These are phyloP conservation scores for Reticulascus tulasneorum DNA, from an alignment of 2,329 filamentous ascomycete genomes.

Conservation along the genomic window DNA sequence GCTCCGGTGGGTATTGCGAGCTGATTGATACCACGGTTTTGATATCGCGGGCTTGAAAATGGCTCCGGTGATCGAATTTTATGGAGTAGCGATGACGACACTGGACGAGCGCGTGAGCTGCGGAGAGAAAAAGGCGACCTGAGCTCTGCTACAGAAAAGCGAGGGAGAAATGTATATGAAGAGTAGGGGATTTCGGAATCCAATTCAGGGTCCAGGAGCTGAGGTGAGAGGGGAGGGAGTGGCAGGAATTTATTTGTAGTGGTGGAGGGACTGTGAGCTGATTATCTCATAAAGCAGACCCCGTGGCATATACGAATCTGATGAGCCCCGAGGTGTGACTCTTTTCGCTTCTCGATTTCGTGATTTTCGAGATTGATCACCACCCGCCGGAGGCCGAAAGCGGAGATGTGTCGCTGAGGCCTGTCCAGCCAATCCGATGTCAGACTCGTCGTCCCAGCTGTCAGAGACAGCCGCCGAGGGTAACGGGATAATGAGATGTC, in stretches of 20 bases:
- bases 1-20: too few relatives aligned
- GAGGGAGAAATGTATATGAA: not conserved
- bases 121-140: not conserved
- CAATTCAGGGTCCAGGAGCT: slow-evolving; percentile 4
- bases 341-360: slow-evolving; percentile 13
- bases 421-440: slow-evolving; percentile 9
- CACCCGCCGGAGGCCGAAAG: slow-evolving; percentile 15
- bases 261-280: not conserved
- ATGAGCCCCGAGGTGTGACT: slow-evolving; percentile 15
- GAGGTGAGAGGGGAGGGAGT: slow-evolving; percentile 5
- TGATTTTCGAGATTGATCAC: slow-evolving; percentile 1
- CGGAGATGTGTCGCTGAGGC: slow-evolving; percentile 16
- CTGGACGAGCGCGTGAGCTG: not conserved
- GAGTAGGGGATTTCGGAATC: too few relatives aligned
- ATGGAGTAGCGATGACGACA: too few relatives aligned
- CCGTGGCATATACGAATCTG: slow-evolving; percentile 5
- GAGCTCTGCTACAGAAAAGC: not conserved
- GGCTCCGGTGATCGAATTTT: too few relatives aligned
- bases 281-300: not conserved
- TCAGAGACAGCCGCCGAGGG: slow-evolving; percentile 10
- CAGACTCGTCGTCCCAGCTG: slow-evolving; percentile 14
- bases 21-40: too few relatives aligned
- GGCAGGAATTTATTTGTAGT: slow-evolving; percentile 8
- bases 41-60: too few relatives aligned
- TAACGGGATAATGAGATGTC: slow-evolving; percentile 5